phyloP scores from a whole-genome alignment of 2,329 filamentous ascomycete genomes.

The Aureobasidium zeae region DNA sequence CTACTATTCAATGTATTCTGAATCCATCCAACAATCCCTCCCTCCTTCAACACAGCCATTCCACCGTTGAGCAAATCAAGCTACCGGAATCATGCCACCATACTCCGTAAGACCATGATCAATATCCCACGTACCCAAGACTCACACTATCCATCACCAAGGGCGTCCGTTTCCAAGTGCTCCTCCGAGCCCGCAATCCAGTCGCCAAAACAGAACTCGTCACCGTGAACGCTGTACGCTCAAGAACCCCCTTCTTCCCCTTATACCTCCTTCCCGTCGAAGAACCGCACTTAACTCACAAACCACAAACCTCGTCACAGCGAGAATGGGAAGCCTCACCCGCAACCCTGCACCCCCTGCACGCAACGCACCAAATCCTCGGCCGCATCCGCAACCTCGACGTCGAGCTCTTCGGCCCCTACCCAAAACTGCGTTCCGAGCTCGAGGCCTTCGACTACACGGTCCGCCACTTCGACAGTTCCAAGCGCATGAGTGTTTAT shows the following conservation, averaged over 20 bases:
- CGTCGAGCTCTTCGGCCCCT: slow-evolving; percentile 3
- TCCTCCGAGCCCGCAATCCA: not conserved
- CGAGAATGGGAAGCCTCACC: not conserved
- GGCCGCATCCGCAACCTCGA: slow-evolving; percentile 12
- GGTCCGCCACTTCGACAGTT: not conserved
- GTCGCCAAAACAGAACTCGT: not conserved
- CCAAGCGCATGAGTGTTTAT: not conserved
- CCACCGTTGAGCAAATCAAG: too few species aligned
- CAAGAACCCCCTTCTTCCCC: not conserved
- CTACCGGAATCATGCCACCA: not conserved
- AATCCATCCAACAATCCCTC: too few species aligned
- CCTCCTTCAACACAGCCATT: too few species aligned
- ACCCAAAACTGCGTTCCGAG: not conserved
- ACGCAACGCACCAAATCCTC: slow-evolving; percentile 2
- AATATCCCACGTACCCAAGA: not conserved
- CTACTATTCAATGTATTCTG: too few species aligned
- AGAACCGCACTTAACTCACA: too few species aligned
- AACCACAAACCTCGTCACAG: not conserved
- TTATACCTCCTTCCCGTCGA: not conserved
- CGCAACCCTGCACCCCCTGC: not conserved
- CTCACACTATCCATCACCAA: not conserved
- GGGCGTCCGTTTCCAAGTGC: slow-evolving; percentile 1
- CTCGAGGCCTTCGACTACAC: not conserved
- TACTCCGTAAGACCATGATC: not conserved
- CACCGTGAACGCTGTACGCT: not conserved